Evolutionary conservation across 768 basidiomycete species (phyloP).

Genomic region (Porpolomopsis calyptriformis): DNA sequence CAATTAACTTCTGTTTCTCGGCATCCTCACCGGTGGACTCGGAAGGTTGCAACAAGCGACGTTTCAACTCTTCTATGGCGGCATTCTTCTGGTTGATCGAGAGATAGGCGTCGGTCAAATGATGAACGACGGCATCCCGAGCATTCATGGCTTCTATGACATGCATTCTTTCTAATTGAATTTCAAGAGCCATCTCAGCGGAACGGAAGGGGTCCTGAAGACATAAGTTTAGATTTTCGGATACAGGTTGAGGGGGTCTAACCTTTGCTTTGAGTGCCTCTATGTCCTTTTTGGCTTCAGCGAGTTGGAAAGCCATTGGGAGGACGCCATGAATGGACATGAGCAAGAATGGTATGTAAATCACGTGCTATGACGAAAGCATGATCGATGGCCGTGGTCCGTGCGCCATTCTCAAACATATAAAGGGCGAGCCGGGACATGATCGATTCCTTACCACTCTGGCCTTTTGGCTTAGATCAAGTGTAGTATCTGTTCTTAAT

Average conservation of each 20-base stretch:
- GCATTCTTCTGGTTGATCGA: slow-evolving; percentile 53
- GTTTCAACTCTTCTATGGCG: slow-evolving; percentile 37
- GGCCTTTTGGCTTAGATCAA: slow-evolving; percentile 96
- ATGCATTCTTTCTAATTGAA: slow-evolving; percentile 41
- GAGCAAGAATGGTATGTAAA: neutral
- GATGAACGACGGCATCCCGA: slow-evolving; percentile 50
- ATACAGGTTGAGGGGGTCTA: slow-evolving; percentile 1
- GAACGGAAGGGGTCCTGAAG: slow-evolving; percentile 35
- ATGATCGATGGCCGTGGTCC: slow-evolving; percentile 19
- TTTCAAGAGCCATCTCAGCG: slow-evolving; percentile 44
- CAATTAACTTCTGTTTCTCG: slow-evolving; percentile 22
- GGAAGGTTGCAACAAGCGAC: slow-evolving; percentile 16
- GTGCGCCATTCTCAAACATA: slow-evolving; percentile 20
- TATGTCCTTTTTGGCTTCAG: slow-evolving; percentile 14
- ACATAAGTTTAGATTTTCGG: neutral
- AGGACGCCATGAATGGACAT: neutral
- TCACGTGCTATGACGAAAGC: neutral
- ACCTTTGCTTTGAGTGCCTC: slow-evolving; percentile 14
- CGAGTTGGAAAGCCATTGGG: slow-evolving; percentile 7
- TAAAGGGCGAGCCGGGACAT: slow-evolving; percentile 17
- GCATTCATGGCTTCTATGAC: slow-evolving; percentile 50
- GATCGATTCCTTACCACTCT: slow-evolving; percentile 58
- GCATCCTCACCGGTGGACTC: slow-evolving; percentile 7
- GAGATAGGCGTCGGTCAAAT: slow-evolving; percentile 47
- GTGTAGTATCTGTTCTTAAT: slow-evolving; percentile 96